Base-by-base conservation (phyloP, 331 rosid species). In the Ulmus americana region DNA sequence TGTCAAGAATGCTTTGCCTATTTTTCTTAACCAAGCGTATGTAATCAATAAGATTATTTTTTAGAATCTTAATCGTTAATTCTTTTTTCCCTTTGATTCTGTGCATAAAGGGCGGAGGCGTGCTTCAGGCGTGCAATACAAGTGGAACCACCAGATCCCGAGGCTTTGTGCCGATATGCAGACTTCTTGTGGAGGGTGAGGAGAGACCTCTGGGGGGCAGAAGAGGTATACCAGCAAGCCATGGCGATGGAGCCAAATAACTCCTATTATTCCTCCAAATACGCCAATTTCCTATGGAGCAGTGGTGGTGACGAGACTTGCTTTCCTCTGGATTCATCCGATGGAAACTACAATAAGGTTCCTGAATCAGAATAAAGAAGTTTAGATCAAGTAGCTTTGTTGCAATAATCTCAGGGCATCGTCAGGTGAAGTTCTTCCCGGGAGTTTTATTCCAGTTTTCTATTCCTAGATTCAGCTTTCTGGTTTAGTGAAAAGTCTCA, bases 91-190 rank as follows among this genome's bases (percentile, higher is more conserved):
- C 13, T 4, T 39, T 44, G 63, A 44, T 38, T 45, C 13, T 72
- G 52, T 6, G 59, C 50, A 45, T 64, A 71, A 88, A 91, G 96
- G 76, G 95, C 95, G n/a, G 97, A 91, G 82, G 85, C 79, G 64
- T 84, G 79, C 76, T 84, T 84, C 79, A 81, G 55, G 66, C 76
- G 82, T 9, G 88, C 88, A 0, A 74, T 74, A 62, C 74, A 59
- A 54, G 81, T 40, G 60, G 76, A 83, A 42, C 79, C 82, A 40
- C 79, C 71, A 2, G 97, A 91, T 18, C 85, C 82, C 0, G 91
- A 81, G 71, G 83, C 88, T 44, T 77, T 74, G 62, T 60, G 78
- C 45, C 81, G 76, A 67, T 91, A 88, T 63, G 97, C 83, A 7
- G 84, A 84, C 28, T 91, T 91, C 83, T 73, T 88, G 68, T 88